Percentiles rank a stretch among this genome's conserved stretches.
phyloP scores from a whole-genome alignment of 164 flowering plant genomes.

The Vitis amurensis region DNA sequence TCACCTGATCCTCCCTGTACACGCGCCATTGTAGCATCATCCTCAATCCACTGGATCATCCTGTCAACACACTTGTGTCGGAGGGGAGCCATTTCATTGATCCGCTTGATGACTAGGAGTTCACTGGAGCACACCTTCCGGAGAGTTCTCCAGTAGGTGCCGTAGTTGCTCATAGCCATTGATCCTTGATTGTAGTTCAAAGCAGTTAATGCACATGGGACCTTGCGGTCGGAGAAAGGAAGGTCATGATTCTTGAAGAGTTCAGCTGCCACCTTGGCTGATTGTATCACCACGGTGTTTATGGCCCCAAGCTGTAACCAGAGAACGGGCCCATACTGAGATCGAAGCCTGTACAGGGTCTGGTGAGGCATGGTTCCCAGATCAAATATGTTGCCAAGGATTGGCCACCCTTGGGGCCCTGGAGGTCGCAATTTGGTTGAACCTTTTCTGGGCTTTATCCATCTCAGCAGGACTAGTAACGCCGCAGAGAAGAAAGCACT shows the following conservation, averaged over 20 bases:
- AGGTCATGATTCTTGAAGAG: constrained; percentile 29
- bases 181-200: constrained; percentile 11
- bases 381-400: constrained; percentile 12
- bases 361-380: constrained; percentile 20
- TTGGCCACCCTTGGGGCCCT: background rate
- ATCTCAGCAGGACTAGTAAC: background rate
- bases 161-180: constrained; percentile 8
- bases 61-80: constrained; percentile 15
- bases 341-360: constrained; percentile 4
- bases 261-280: constrained; percentile 22
- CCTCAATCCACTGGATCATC: constrained; percentile 18
- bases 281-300: constrained; percentile 18
- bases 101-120: constrained; percentile 17
- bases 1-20: background rate
- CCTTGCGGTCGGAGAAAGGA: constrained; percentile 12
- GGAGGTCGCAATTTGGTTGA: background rate
- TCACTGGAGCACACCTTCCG: constrained; percentile 7
- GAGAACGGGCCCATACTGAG: constrained; percentile 21
- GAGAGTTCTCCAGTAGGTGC: constrained; percentile 21
- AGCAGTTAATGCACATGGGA: constrained; percentile 12
- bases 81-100: constrained; percentile 12
- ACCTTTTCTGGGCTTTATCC: background rate
- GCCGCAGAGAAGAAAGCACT: background rate
- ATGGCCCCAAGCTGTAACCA: constrained; percentile 18
- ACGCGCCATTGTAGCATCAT: background rate